phyloP scores from a whole-genome alignment of 192 early-diverging fungal genomes.

The Backusella morwellensis region DNA sequence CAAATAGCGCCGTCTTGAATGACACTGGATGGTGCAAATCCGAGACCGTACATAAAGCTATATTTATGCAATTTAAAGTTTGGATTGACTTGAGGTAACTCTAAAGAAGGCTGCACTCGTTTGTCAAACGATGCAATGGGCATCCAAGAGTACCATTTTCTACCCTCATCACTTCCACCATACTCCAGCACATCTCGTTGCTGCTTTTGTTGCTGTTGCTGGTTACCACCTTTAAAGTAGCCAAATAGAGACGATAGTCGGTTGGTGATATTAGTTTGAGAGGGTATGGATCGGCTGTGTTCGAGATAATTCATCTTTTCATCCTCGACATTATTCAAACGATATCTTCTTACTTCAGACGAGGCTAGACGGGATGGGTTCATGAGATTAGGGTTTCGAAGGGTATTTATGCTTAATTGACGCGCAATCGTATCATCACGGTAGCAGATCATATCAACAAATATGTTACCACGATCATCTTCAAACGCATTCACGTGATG shows the following conservation, averaged over 20 bases:
- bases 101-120: slow-evolving; percentile 20
- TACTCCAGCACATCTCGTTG: neutral
- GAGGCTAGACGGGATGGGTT: slow-evolving; percentile 4
- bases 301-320: neutral
- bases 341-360: slow-evolving; percentile 6
- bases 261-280: neutral
- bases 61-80: slow-evolving; percentile 14
- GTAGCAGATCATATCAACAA: slow-evolving; percentile 59
- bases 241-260: neutral
- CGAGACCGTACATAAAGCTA: slow-evolving; percentile 32
- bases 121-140: slow-evolving; percentile 18
- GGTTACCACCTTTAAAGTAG: neutral
- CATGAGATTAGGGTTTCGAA: slow-evolving; percentile 42
- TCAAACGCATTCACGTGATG: slow-evolving; percentile 77
- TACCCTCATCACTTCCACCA: neutral
- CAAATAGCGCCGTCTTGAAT: slow-evolving; percentile 33
- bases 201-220: neutral
- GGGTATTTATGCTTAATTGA: slow-evolving; percentile 47
- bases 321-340: neutral
- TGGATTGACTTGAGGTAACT: slow-evolving; percentile 37
- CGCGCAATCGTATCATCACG: slow-evolving; percentile 56
- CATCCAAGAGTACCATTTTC: slow-evolving; percentile 8
- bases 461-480: slow-evolving; percentile 46
- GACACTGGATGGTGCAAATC: slow-evolving; percentile 4
- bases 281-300: neutral